Conservation (phyloP, 345 rosid species). For the Carallia brachiata region DNA sequence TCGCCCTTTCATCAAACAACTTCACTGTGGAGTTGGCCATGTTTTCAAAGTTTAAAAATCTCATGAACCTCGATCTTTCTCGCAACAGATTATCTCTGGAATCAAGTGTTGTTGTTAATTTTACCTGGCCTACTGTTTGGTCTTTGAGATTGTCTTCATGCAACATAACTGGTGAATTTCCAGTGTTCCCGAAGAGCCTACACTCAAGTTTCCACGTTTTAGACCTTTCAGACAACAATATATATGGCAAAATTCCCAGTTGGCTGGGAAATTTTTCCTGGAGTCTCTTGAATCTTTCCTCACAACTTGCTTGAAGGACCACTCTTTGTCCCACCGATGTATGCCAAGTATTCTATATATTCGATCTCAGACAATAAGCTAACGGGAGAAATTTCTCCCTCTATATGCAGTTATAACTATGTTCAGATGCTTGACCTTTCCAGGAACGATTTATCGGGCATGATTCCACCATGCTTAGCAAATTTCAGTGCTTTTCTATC, state of each 20-base stretch:
- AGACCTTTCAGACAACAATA: background rate
- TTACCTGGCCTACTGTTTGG: background rate
- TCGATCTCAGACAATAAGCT: slow-evolving; percentile 5
- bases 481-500: slow-evolving; percentile 8
- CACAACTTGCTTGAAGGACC: background rate
- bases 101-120: background rate
- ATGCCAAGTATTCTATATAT: background rate
- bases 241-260: background rate
- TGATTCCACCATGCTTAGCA: slow-evolving; percentile 23
- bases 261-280: background rate
- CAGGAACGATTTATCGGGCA: slow-evolving; percentile 14
- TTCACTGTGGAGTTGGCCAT: background rate
- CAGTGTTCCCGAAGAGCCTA: background rate
- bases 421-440: slow-evolving; percentile 3
- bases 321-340: background rate
- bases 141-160: background rate
- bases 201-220: background rate
- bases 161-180: background rate
- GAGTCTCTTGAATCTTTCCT: background rate
- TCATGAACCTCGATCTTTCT: background rate
- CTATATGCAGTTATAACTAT: slow-evolving; percentile 12
- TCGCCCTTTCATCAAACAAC: background rate
- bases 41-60: background rate
- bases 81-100: background rate
- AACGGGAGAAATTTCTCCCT: slow-evolving; percentile 9